These are phyloP conservation scores for Trametes maxima DNA, from an alignment of 768 basidiomycete genomes.

Conservation along the genomic window DNA sequence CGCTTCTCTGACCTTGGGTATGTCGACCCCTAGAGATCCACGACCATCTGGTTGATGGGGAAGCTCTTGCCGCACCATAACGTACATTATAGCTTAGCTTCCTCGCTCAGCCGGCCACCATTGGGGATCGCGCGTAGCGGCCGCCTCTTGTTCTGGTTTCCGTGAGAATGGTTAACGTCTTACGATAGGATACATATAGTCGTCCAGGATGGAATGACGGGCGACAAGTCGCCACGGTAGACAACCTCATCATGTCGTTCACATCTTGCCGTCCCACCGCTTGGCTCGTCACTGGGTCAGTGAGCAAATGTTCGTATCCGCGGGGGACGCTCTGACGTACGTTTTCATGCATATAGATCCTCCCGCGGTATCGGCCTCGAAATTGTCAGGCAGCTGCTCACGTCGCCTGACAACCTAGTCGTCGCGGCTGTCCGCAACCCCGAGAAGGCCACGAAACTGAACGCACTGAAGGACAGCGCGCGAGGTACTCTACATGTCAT, in stretches of 20 bases:
- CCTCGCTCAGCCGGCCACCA: no score
- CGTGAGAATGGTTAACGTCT: no score
- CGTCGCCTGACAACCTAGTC: slow-evolving; percentile 26
- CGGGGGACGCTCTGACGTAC: not conserved
- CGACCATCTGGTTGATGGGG: no score
- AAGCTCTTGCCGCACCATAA: no score
- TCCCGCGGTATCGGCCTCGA: slow-evolving; percentile 35
- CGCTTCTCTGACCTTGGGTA: no score
- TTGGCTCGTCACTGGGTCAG: not conserved
- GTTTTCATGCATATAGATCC: slow-evolving; percentile 15
- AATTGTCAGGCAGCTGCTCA: slow-evolving; percentile 25
- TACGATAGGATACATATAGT: no score
- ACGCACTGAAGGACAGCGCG: slow-evolving; percentile 25
- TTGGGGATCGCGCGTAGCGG: no score
- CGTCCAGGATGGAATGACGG: no score
- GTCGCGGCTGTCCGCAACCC: slow-evolving; percentile 35
- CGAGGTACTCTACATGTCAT: slow-evolving; percentile 36
- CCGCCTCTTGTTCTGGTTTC: no score
- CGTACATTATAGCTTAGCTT: no score
- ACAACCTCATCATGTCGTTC: not conserved
- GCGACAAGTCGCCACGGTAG: no score
- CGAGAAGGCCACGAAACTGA: slow-evolving; percentile 23
- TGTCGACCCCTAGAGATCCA: no score
- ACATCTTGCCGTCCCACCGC: not conserved
- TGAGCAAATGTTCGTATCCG: not conserved